Conservation (phyloP, 306 rosid species). For the Psophocarpus tetragonolobus region DNA sequence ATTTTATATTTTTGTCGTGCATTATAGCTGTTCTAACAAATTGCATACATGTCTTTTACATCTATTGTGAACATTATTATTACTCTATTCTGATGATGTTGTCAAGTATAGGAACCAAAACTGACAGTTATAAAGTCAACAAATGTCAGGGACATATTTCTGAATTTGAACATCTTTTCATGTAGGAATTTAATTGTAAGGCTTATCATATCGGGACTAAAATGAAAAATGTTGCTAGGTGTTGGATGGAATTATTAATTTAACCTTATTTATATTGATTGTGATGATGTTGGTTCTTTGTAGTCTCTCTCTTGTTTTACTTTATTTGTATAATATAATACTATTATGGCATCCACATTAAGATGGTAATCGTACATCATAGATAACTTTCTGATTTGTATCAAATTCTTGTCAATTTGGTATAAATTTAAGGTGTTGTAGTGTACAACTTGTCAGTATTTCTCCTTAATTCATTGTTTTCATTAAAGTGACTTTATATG, state of each 20-base stretch:
- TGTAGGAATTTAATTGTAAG: not conserved
- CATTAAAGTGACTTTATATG: not conserved
- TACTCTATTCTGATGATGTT: not conserved
- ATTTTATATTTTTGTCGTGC: conserved; percentile 18
- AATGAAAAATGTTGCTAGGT: not conserved
- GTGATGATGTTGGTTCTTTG: not conserved
- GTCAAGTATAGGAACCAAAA: not conserved
- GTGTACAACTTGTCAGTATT: not conserved
- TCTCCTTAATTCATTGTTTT: conserved; percentile 9
- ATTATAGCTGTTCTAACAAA: not conserved
- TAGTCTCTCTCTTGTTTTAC: not conserved
- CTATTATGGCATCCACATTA: not conserved
- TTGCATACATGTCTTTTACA: not conserved
- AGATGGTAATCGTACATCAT: not conserved
- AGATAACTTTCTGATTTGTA: not conserved
- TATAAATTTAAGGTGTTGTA: not conserved
- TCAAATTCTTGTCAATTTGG: not conserved
- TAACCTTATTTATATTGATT: not conserved
- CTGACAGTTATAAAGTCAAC: not conserved
- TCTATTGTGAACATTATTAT: conserved; percentile 2
- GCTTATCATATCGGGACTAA: not conserved
- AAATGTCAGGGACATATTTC: not conserved
- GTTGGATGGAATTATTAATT: not conserved
- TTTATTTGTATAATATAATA: not conserved
- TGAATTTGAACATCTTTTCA: not conserved